phyloP scores from a whole-genome alignment of 2,329 filamentous ascomycete species.

The Fusarium incarnatum region DNA sequence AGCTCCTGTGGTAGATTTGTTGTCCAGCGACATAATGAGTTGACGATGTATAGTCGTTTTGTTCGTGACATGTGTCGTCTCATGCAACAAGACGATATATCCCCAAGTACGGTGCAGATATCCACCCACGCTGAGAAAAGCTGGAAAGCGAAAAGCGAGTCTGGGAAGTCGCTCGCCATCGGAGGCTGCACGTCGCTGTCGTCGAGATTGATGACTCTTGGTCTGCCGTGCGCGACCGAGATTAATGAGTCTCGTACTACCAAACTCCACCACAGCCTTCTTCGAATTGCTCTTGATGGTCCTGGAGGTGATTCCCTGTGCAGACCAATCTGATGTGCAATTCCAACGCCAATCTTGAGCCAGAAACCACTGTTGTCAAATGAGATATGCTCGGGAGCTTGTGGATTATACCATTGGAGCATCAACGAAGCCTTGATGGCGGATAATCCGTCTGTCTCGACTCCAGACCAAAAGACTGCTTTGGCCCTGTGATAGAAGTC shows the following conservation, averaged over 20 bases:
- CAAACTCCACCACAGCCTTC: conserved; percentile 2
- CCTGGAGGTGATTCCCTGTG: not conserved
- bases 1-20: not conserved
- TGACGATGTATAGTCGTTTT: not conserved
- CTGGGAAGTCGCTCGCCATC: not conserved
- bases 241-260: conserved; percentile 2
- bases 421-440: not conserved
- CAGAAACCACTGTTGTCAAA: conserved; percentile 7
- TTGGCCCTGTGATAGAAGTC: conserved; percentile 3
- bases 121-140: not conserved
- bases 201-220: conserved; percentile 2
- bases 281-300: not conserved
- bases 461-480: conserved; percentile 5
- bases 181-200: not conserved
- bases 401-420: conserved; percentile 5
- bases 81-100: conserved; percentile 1
- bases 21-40: not conserved
- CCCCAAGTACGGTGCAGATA: not conserved
- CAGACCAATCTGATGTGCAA: conserved; percentile 2
- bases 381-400: conserved; percentile 2
- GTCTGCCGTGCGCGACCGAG: conserved; percentile 1
- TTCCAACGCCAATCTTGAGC: conserved; percentile 1
- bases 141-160: not conserved
- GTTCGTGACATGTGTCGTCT: not conserved
- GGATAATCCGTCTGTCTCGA: not conserved